Base-by-base conservation (phyloP, 805 yeast genomes). In the Cyberlindnera xishuangbannaensis region DNA sequence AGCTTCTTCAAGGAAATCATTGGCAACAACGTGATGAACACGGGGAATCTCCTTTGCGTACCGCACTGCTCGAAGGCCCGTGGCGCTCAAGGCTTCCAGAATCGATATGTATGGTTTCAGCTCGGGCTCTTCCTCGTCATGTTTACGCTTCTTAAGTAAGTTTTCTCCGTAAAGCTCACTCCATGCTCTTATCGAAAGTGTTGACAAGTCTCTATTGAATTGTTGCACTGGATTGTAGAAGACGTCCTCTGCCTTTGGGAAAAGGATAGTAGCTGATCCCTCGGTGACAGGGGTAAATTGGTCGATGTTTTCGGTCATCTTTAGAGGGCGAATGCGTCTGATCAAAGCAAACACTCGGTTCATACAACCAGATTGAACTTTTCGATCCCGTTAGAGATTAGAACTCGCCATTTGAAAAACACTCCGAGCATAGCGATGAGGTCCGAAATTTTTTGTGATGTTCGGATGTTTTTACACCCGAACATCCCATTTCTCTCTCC, bases 221-320 rank as follows among this genome's bases (percentile, higher is more conserved):
- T 90, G 97, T 61, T 92, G 99, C 36, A 92, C 83, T 8, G 95
- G 97, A 55, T 92, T 92, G 61, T 92, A 92, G 54, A 92, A 92
- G 9, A 92, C 98, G 40, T 69, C 69, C 45, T 83, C 87, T 30
- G 78, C 78, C 48, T 83, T 80, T 4, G 95, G 90, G 41, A 82
- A 83, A 20, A 88, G 64, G 27, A 92, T 78, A 16, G 78, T 72
- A 11, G 97, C 97, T 36, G 70, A 64, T 2, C 99, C 99, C 57
- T 92, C 98, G 14, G 58, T 59, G 13, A 67, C 64, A n/a, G 59
- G 54, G 27, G 65, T 64, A 48, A 50, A 66, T 12, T 65, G 61
- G 12, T 28, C 37, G 6, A 30, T 9, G 21, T 33, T 28, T 15
- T 30, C 33, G n/a, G 33, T 27, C 37, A 33, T 37, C 24, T 21